Conservation (phyloP, 306 rosid species). For the Senna tora region DNA sequence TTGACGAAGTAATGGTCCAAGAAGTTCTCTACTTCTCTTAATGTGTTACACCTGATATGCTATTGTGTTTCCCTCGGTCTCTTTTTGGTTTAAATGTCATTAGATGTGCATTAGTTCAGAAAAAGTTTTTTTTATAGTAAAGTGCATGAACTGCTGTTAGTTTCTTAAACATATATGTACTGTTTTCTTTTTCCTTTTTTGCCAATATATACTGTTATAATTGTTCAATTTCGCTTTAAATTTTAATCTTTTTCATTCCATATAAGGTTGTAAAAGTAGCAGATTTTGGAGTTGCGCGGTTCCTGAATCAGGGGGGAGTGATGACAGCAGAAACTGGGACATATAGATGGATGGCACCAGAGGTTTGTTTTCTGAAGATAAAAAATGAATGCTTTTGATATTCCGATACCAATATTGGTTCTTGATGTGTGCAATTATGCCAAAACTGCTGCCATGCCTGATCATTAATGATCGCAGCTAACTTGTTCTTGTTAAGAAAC, state of each 20-base stretch:
- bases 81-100: neutral
- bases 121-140: neutral
- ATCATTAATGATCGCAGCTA: conserved; percentile 4
- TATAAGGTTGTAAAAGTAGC: conserved; percentile 94
- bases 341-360: conserved; percentile 99
- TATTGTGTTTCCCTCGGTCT: neutral
- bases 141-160: neutral
- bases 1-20: neutral
- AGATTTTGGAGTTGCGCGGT: conserved; percentile 99
- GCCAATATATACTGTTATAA: neutral
- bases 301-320: conserved; percentile 85
- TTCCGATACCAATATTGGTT: conserved; percentile 17
- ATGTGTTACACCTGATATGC: too few species aligned
- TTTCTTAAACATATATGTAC: neutral
- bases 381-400: conserved; percentile 4
- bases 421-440: conserved; percentile 7
- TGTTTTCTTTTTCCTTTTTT: neutral
- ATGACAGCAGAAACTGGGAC: conserved; percentile 99
- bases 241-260: conserved; percentile 1
- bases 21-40: neutral
- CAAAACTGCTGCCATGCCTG: neutral
- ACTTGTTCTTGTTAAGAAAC: conserved; percentile 1
- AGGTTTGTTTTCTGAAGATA: conserved; percentile 58
- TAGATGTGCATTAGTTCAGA: neutral
- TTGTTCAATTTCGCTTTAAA: neutral